Evolutionary conservation across 805 yeast genomes (phyloP).

Genomic region (Metschnikowia santaceciliae): DNA sequence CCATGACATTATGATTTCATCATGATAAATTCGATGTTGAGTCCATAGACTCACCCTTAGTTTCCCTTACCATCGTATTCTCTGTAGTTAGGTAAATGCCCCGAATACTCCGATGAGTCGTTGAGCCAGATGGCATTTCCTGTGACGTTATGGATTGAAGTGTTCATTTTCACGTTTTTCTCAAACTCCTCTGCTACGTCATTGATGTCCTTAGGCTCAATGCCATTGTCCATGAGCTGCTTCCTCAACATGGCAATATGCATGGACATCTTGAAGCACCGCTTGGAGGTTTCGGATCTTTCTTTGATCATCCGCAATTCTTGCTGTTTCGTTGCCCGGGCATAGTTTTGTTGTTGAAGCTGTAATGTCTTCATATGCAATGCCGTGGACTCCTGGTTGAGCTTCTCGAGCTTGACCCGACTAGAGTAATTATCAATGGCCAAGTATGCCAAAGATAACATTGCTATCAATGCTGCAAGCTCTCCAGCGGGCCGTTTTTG

Average conservation of each 20-base stretch:
- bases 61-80: constrained; percentile 50
- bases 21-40: not conserved
- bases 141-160: constrained; percentile 50
- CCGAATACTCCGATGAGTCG: constrained; percentile 47
- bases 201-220: constrained; percentile 55
- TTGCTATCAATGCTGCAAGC: constrained; percentile 38
- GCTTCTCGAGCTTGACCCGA: constrained; percentile 36
- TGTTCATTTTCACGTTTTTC: constrained; percentile 52
- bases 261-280: constrained; percentile 57
- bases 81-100: constrained; percentile 53
- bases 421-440: constrained; percentile 50
- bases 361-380: constrained; percentile 36
- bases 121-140: constrained; percentile 59
- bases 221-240: constrained; percentile 54
- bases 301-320: constrained; percentile 52
- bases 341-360: constrained; percentile 46
- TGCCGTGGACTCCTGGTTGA: constrained; percentile 32
- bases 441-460: constrained; percentile 42
- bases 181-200: constrained; percentile 54
- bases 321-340: constrained; percentile 47
- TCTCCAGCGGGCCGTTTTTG: constrained; percentile 23
- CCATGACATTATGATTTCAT: not conserved
- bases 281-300: constrained; percentile 42
- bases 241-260: constrained; percentile 64
- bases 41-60: not conserved